Evolutionary conservation across 2,329 filamentous ascomycete genomes (phyloP).

Genomic region (Penicillium sp.): DNA sequence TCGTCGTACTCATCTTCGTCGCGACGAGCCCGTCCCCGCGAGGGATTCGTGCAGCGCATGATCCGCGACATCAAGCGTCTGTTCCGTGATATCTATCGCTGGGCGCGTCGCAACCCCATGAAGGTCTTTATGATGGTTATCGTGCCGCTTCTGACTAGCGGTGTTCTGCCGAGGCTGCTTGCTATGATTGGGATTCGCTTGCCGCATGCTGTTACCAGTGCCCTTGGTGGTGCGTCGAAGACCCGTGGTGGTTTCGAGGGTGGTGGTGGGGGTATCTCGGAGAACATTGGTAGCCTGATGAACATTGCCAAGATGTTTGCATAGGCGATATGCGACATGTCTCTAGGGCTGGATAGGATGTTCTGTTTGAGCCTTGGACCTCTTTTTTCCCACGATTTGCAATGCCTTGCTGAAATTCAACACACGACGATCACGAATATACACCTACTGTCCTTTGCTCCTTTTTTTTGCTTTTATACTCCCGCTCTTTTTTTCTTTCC

Average conservation of each 20-base stretch:
- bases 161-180: constrained; percentile 73
- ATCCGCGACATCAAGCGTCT: constrained; percentile 74
- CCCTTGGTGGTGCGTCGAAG: constrained; percentile 31
- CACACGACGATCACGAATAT: constrained; percentile 23
- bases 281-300: constrained; percentile 31
- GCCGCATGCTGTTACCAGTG: constrained; percentile 56
- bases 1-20: constrained; percentile 66
- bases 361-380: background rate
- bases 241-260: constrained; percentile 13
- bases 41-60: constrained; percentile 71
- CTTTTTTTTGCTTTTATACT: constrained; percentile 4
- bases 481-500: background rate
- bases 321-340: constrained; percentile 9
- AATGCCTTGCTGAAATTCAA: background rate
- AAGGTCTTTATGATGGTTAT: constrained; percentile 86
- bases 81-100: constrained; percentile 74
- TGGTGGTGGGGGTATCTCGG: constrained; percentile 31
- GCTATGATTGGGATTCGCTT: constrained; percentile 75
- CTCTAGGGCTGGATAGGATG: background rate
- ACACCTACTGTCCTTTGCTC: constrained; percentile 5
- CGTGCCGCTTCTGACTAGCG: constrained; percentile 81
- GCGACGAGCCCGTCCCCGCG: constrained; percentile 73
- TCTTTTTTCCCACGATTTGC: background rate
- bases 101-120: constrained; percentile 77
- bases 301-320: constrained; percentile 38